A percentile compares a stretch with the other conserved stretches of the same genome.
These are phyloP conservation scores for Chenopodium suecicum DNA, from an alignment of 148 eudicot genomes.

Conservation along the genomic window DNA sequence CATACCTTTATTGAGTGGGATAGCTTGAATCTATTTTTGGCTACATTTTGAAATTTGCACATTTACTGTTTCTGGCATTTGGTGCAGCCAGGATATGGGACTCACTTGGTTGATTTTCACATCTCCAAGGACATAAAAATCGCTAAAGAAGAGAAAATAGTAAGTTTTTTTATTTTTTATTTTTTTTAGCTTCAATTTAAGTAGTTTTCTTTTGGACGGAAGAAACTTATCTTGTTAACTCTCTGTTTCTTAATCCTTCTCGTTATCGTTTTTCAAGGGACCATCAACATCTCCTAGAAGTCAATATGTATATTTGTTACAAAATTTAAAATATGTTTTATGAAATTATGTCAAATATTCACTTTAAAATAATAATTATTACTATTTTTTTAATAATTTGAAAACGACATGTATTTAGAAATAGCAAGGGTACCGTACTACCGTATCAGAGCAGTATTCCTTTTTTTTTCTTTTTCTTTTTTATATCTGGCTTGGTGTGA, in stretches of 20 bases:
- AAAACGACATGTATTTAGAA: neutral
- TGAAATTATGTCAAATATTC: neutral
- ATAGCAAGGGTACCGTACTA: neutral
- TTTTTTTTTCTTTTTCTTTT: too few species aligned
- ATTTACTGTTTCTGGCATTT: slow-evolving; percentile 12
- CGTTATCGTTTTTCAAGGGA: neutral
- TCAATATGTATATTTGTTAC: neutral
- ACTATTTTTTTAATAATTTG: too few species aligned
- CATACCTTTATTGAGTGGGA: neutral
- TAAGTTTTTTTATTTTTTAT: slow-evolving; percentile 34
- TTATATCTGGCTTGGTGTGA: too few species aligned
- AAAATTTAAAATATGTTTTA: too few species aligned
- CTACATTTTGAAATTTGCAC: neutral
- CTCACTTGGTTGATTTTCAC: slow-evolving; percentile 68
- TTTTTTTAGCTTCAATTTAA: slow-evolving; percentile 6
- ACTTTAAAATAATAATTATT: too few species aligned
- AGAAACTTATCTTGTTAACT: neutral
- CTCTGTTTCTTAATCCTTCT: neutral
- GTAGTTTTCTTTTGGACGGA: neutral
- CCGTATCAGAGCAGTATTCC: neutral
- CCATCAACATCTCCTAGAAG: neutral
- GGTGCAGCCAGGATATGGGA: slow-evolving; percentile 82
- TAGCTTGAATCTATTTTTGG: neutral
- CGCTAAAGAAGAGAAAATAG: slow-evolving; percentile 58
- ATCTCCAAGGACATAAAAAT: slow-evolving; percentile 43